A percentile compares a stretch with the other conserved stretches of the same genome.
phyloP scores from a whole-genome alignment of 306 rosid species.

The Sicyos baderoa region DNA sequence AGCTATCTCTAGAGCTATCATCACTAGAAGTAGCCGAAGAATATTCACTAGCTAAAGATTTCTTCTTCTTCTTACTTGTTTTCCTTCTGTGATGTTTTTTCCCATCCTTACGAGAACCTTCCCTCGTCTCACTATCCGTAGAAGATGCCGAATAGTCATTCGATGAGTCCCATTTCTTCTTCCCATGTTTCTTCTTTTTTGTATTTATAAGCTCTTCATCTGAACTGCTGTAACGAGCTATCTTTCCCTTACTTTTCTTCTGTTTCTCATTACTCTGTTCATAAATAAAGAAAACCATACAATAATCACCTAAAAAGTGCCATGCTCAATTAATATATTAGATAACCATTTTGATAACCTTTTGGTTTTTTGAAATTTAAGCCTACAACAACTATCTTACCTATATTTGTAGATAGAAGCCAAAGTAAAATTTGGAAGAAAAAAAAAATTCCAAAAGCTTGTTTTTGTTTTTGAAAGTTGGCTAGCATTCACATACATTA shows the following conservation, averaged over 20 bases:
- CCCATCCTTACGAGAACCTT: conserved; percentile 20
- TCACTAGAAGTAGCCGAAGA: conserved; percentile 25
- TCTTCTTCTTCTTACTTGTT: conserved; percentile 31
- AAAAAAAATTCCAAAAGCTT: no score
- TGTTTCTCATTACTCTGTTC: conserved; percentile 34
- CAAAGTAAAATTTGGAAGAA: no score
- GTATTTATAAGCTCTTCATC: conserved; percentile 42
- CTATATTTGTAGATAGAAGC: no score
- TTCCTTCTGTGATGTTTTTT: conserved; percentile 33
- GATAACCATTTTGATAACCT: no score
- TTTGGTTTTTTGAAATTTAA: no score
- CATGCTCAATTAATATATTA: neutral
- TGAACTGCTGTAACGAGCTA: conserved; percentile 39
- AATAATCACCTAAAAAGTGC: neutral
- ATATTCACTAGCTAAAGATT: conserved; percentile 31
- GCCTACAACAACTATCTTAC: no score
- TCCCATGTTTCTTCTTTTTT: conserved; percentile 40
- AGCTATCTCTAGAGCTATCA: conserved; percentile 25
- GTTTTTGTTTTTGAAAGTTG: no score
- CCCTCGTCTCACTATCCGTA: conserved; percentile 37
- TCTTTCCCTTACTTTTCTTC: conserved; percentile 31
- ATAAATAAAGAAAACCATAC: conserved; percentile 4
- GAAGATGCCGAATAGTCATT: conserved; percentile 45
- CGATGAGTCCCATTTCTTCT: conserved; percentile 62
- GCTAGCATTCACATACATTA: no score